phyloP scores from a whole-genome alignment of 768 basidiomycete species.

The Tricholoma sp. region DNA sequence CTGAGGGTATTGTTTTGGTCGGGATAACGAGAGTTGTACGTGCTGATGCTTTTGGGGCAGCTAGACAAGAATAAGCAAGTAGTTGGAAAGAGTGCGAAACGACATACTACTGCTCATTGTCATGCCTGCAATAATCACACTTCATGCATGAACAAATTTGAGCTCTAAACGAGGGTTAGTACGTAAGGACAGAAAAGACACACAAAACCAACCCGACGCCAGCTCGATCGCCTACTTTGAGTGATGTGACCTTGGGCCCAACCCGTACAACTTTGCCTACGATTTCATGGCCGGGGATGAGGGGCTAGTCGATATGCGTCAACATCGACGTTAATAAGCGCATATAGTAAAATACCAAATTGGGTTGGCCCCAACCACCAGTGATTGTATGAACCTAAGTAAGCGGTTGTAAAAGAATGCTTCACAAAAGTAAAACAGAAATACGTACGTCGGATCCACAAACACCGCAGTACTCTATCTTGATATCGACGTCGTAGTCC shows the following conservation, averaged over 20 bases:
- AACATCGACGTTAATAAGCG: background rate
- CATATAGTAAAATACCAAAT: slow-evolving; percentile 16
- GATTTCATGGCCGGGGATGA: slow-evolving; percentile 50
- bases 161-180: slow-evolving; percentile 28
- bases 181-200: background rate
- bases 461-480: slow-evolving; percentile 45
- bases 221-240: slow-evolving; percentile 54
- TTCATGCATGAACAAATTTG: slow-evolving; percentile 40
- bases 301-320: slow-evolving; percentile 18
- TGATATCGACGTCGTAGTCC: slow-evolving; percentile 53
- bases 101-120: slow-evolving; percentile 48
- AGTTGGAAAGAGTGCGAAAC: background rate
- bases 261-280: slow-evolving; percentile 48
- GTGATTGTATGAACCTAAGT: slow-evolving; percentile 33
- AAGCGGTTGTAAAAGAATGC: background rate
- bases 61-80: slow-evolving; percentile 8
- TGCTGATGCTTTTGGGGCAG: slow-evolving; percentile 37
- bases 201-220: slow-evolving; percentile 31
- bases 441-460: slow-evolving; percentile 46
- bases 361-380: slow-evolving; percentile 30
- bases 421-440: slow-evolving; percentile 16
- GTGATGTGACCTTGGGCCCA: slow-evolving; percentile 46
- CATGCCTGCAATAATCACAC: slow-evolving; percentile 43
- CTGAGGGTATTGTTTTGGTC: slow-evolving; percentile 25
- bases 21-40: slow-evolving; percentile 39